Base-by-base conservation (phyloP, 1,284 basidiomycete genomes). In the Cystobasidiaceae sp. region DNA sequence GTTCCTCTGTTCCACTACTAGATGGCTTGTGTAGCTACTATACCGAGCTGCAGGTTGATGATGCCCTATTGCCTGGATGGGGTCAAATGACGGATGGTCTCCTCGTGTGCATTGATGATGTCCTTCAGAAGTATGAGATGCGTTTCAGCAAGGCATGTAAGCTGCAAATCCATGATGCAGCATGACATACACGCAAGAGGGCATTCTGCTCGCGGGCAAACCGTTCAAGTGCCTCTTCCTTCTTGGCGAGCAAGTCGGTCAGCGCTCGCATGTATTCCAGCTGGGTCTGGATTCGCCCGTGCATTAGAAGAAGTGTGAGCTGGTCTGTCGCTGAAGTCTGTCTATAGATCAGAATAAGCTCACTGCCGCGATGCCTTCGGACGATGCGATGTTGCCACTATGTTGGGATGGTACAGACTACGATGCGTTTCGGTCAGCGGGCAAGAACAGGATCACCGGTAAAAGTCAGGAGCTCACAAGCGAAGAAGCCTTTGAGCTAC, bases 21-120 rank as follows among this genome's bases (percentile, higher is more conserved):
- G n/a, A n/a, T n/a, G n/a, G n/a, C n/a, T n/a, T n/a, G n/a, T n/a
- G n/a, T n/a, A n/a, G n/a, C n/a, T n/a, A n/a, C n/a, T n/a, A n/a
- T n/a, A n/a, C n/a, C n/a, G n/a, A n/a, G n/a, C n/a, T n/a, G n/a
- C n/a, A n/a, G n/a, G n/a, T n/a, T n/a, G n/a, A n/a, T n/a, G n/a
- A n/a, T n/a, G n/a, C n/a, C n/a, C n/a, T n/a, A n/a, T n/a, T n/a
- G n/a, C n/a, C n/a, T n/a, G n/a, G n/a, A n/a, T n/a, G n/a, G n/a
- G n/a, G n/a, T n/a, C n/a, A 59, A 46, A 34, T 59, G 45, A 13
- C 61, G 25, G 11, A 64, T 64, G 9, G 61, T 64, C 30, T 64
- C 61, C 30, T 64, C 61, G 43, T 64, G 61, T 27, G 52, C 19
- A 13, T 33, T 21, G 5, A 64, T 25, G 17, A 64, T 5, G n/a